Conservation (phyloP, 441 rosid genomes). For the Mallotus japonicus region DNA sequence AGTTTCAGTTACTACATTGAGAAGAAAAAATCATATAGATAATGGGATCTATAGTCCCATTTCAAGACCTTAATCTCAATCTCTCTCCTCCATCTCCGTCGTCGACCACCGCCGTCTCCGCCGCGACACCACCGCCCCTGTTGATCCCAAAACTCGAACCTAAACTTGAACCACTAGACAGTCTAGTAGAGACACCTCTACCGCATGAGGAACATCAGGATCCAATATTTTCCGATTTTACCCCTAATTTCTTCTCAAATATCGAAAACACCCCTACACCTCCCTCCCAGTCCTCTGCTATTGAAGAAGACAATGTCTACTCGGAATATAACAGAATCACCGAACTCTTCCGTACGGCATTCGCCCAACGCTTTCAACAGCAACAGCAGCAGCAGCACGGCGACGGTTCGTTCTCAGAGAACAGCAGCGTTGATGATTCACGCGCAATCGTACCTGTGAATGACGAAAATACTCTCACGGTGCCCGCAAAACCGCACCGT, state of each 20-base stretch:
- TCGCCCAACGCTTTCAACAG: constrained; percentile 39
- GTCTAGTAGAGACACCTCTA: constrained; percentile 19
- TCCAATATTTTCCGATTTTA: constrained; percentile 25
- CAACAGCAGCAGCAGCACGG: constrained; percentile 17
- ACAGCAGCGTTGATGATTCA: constrained; percentile 29
- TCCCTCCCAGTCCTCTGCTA: constrained; percentile 17
- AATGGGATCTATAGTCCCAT: constrained; percentile 56
- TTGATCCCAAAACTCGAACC: constrained; percentile 56
- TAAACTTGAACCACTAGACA: constrained; percentile 57
- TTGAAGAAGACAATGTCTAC: constrained; percentile 42
- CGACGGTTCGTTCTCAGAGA: constrained; percentile 30
- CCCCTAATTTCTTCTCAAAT: constrained; percentile 24
- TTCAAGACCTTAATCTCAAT: constrained; percentile 49
- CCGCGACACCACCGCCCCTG: not conserved
- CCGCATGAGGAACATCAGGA: constrained; percentile 16
- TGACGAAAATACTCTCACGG: constrained; percentile 8
- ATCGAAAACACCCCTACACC: constrained; percentile 27
- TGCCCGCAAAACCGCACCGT: constrained; percentile 30
- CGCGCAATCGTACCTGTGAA: constrained; percentile 59
- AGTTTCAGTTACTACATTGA: not conserved
- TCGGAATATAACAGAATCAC: constrained; percentile 58
- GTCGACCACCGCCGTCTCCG: constrained; percentile 7
- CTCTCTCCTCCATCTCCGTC: constrained; percentile 35
- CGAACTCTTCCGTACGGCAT: constrained; percentile 65
- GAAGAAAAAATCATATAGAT: not conserved